Percentiles rank a stretch among this genome's conserved stretches.
Evolutionary conservation across 192 early-diverging fungal genomes (phyloP).

Genomic region (Rhizophagus prolifer): DNA sequence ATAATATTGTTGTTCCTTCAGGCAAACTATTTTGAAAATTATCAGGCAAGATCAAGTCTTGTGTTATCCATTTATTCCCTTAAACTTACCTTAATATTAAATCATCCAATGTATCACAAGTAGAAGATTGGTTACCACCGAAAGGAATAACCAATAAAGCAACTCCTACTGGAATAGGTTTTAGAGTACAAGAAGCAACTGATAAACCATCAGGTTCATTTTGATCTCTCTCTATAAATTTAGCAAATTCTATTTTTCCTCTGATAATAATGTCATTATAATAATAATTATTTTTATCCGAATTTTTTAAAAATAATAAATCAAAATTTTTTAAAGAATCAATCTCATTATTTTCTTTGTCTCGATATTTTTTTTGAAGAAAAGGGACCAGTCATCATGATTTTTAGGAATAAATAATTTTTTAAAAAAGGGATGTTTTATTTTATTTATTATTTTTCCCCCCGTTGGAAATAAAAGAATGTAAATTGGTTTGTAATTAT

Average conservation of each 20-base stretch:
- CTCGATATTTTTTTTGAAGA: background rate
- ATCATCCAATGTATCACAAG: background rate
- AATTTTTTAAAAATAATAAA: background rate
- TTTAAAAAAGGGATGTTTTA: too few relatives aligned
- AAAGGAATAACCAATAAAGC: constrained; percentile 13
- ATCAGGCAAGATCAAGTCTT: background rate
- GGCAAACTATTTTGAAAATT: background rate
- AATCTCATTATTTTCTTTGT: background rate
- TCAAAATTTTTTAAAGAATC: background rate
- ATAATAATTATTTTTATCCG: constrained; percentile 4
- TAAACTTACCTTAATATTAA: constrained; percentile 1
- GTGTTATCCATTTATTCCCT: background rate
- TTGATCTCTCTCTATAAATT: background rate
- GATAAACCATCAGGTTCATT: background rate
- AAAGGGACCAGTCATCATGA: too few relatives aligned
- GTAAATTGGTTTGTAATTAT: too few relatives aligned
- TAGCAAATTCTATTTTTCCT: constrained; percentile 1
- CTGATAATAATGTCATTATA: background rate
- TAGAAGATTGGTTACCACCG: background rate
- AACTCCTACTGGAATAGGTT: background rate
- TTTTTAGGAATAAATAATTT: too few relatives aligned
- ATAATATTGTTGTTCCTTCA: background rate
- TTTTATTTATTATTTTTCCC: too few relatives aligned
- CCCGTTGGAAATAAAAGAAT: too few relatives aligned
- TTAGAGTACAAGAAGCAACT: background rate